Conservation (phyloP, 2,329 filamentous ascomycete genomes). For the Colletotrichum horii region DNA sequence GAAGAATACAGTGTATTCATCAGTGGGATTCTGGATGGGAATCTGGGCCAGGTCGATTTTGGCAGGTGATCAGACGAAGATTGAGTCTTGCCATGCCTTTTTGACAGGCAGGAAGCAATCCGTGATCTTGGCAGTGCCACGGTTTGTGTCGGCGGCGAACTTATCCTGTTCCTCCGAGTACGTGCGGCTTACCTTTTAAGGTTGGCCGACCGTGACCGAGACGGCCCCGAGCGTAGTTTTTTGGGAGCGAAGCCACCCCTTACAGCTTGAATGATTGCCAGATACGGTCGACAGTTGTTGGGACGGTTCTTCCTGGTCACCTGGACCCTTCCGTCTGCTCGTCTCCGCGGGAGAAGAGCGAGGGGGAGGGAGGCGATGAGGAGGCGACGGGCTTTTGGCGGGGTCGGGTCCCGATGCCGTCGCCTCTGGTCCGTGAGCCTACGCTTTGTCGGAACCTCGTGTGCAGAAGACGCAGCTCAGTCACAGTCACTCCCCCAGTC, state of each 20-base stretch:
- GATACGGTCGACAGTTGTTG: neutral
- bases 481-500: neutral
- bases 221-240: neutral
- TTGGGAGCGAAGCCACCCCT: neutral
- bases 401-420: neutral
- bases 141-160: neutral
- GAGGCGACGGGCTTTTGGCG: neutral
- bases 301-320: neutral
- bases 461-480: neutral
- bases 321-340: neutral
- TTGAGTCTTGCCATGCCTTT: neutral
- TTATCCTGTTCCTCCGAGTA: neutral
- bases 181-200: neutral
- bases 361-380: neutral
- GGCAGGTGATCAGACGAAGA: neutral
- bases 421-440: slow-evolving; percentile 3
- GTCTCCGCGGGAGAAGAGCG: neutral
- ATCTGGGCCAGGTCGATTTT: neutral
- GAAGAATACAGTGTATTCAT: neutral
- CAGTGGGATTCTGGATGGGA: neutral
- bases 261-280: neutral
- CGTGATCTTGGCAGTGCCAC: neutral
- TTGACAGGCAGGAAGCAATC: neutral
- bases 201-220: neutral
- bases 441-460: neutral